Conservation (phyloP, 805 yeast genomes). For the Yarrowia alimentaria region DNA sequence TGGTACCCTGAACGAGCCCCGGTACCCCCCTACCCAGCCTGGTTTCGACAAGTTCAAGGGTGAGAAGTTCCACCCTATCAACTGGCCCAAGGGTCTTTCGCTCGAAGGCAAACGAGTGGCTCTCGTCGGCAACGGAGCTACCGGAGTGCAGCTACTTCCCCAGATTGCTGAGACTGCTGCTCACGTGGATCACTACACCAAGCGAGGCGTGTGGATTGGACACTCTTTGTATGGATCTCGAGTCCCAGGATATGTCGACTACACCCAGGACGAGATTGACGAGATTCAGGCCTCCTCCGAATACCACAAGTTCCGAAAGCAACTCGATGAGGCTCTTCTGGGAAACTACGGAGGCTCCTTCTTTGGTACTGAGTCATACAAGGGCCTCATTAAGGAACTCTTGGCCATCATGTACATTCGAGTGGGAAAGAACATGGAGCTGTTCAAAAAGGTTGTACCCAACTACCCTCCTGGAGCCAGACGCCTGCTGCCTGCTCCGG, state of each 20-base stretch:
- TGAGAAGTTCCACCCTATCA: slow-evolving; percentile 38
- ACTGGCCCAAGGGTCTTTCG: slow-evolving; percentile 37
- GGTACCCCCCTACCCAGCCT: slow-evolving; percentile 35
- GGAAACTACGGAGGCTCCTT: slow-evolving; percentile 28
- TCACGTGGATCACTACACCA: slow-evolving; percentile 18
- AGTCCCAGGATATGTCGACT: slow-evolving; percentile 30
- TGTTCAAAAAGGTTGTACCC: slow-evolving; percentile 31
- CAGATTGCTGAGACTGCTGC: slow-evolving; percentile 31
- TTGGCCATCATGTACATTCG: slow-evolving; percentile 28
- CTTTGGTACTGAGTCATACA: slow-evolving; percentile 25
- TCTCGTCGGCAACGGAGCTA: slow-evolving; percentile 41
- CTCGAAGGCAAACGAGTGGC: slow-evolving; percentile 36
- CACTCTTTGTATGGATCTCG: slow-evolving; percentile 32
- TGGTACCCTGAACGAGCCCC: slow-evolving; percentile 38
- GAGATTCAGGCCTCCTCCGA: slow-evolving; percentile 30
- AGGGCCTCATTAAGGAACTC: slow-evolving; percentile 29
- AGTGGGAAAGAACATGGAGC: slow-evolving; percentile 30
- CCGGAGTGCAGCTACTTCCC: slow-evolving; percentile 40
- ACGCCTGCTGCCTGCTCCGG: slow-evolving; percentile 31
- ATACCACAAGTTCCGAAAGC: slow-evolving; percentile 34
- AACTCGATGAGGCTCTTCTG: slow-evolving; percentile 30
- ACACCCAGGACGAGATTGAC: slow-evolving; percentile 30
- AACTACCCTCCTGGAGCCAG: slow-evolving; percentile 30
- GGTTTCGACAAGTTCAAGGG: slow-evolving; percentile 39
- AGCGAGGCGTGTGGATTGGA: slow-evolving; percentile 23